Evolutionary conservation across 1,284 basidiomycete genomes (phyloP), one percentile per base, ranked within the genome.

Genomic region (Pseudozyma flocculosa): DNA sequence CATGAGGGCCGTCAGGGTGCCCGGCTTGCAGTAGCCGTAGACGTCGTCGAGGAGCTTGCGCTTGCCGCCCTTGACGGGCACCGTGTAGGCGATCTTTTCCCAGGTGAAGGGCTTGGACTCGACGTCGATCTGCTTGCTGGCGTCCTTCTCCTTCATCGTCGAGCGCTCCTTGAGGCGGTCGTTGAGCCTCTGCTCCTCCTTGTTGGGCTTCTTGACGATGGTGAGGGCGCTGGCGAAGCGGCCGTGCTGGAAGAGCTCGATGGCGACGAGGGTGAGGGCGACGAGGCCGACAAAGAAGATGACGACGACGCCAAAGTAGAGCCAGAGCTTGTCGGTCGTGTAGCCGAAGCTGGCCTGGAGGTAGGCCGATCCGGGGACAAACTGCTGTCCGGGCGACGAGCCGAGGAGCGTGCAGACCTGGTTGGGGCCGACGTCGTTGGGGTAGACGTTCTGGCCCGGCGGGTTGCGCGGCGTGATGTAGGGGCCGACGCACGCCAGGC

Each of bases 21-120:
- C 84, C 10, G 89, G 89, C 19, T 84, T 85, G 38, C 91, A 90
- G 78, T 85, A 93, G 0, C 92, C 92, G 49, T 86, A 87, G 8
- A 94, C 84, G 30, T 90, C 83, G 69, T 91, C 84, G 53, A 93
- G 80, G 8, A 93, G 82, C 43, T 82, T 81, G 24, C 87, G 83
- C 4, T 82, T 80, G 49, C 84, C 77, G 9, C 83, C 85, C 7
- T 80, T 80, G 41, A 84, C 82, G 2, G 82, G 82, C 1, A 82
- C 81, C 13, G 70, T 73, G 56, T 59, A 83, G 55, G 77, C 77
- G 50, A 57, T 39, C 50, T 70, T 75, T 46, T 80, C 79, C 81
- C 80, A 82, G 19, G 81, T 82, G 63, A 82, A 61, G 4, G 57
- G 51, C 40, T 58, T 54, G 26, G 57, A 52, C 19, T 54, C 50